phyloP scores from a whole-genome alignment of 2,329 filamentous ascomycete genomes.

The Proliferodiscus dingleyae region DNA sequence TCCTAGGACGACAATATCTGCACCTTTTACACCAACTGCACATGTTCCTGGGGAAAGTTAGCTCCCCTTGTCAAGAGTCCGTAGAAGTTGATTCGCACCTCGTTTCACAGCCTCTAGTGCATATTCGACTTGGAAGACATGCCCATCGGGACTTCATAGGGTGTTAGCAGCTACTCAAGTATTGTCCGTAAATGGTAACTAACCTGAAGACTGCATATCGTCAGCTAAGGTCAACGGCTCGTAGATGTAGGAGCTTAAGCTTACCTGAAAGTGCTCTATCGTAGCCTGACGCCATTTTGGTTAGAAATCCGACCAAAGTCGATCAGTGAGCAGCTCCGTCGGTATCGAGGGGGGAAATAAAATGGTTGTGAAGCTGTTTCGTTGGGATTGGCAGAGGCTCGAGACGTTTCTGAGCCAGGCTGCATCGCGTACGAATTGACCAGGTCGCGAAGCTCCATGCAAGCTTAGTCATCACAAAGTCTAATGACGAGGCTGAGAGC shows the following conservation, averaged over 20 bases:
- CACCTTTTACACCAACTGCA: constrained; percentile 94
- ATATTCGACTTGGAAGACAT: constrained; percentile 99
- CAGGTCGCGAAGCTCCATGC: constrained; percentile 13
- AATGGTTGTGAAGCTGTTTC: constrained; percentile 12
- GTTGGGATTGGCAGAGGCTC: constrained; percentile 15
- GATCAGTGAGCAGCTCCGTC: constrained; percentile 10
- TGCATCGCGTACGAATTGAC: constrained; percentile 28
- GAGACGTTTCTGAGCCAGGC: constrained; percentile 19
- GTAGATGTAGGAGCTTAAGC: constrained; percentile 33
- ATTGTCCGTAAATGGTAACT: constrained; percentile 20
- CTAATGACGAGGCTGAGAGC: constrained; percentile 9
- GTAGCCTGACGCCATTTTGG: constrained; percentile 86
- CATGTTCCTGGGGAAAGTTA: constrained; percentile 67
- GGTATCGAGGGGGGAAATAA: constrained; percentile 8
- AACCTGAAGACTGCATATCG: constrained; percentile 73
- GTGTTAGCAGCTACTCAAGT: constrained; percentile 39
- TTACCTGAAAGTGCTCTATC: constrained; percentile 98
- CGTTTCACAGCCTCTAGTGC: constrained; percentile 97
- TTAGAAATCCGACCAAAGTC: constrained; percentile 5
- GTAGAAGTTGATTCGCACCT: constrained; percentile 51
- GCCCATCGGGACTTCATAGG: constrained; percentile 81
- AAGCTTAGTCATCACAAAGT: constrained; percentile 6
- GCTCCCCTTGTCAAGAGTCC: constrained; percentile 8
- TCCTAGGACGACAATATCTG: constrained; percentile 89
- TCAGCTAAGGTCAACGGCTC: constrained; percentile 41